Percentiles rank a stretch among this genome's conserved stretches.
Evolutionary conservation across 805 yeast species (phyloP).

Genomic region (Deakozyma indianensis): DNA sequence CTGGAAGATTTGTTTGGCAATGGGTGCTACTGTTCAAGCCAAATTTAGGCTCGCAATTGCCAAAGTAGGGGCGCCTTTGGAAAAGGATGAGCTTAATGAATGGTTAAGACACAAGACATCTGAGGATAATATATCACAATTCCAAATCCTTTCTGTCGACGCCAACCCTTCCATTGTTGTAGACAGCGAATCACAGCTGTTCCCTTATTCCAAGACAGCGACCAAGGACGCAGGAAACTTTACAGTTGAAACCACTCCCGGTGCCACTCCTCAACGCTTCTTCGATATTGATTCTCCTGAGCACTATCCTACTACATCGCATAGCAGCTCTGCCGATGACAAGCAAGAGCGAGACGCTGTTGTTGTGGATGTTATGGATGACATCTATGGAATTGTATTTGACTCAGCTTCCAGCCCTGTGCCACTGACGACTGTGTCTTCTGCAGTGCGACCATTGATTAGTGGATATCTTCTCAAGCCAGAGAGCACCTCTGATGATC

Average conservation of each 20-base stretch:
- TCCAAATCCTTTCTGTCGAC: neutral
- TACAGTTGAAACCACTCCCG: neutral
- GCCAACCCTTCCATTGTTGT: neutral
- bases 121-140: neutral
- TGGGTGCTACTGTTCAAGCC: neutral
- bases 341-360: neutral
- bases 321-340: neutral
- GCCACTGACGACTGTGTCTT: neutral
- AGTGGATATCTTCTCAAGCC: neutral
- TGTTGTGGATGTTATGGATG: neutral
- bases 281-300: slow-evolving; percentile 1
- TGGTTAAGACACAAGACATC: neutral
- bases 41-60: neutral
- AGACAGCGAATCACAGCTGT: neutral
- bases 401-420: neutral
- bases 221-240: neutral
- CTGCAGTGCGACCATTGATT: neutral
- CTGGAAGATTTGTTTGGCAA: neutral
- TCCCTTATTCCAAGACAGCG: neutral
- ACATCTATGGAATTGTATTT: neutral
- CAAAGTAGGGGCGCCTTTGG: neutral
- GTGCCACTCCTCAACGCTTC: neutral
- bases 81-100: neutral
- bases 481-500: neutral
- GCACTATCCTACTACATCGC: neutral